These are phyloP conservation scores for Sporothrix schenckii DNA, from an alignment of 2,329 filamentous ascomycete species.

Conservation along the genomic window DNA sequence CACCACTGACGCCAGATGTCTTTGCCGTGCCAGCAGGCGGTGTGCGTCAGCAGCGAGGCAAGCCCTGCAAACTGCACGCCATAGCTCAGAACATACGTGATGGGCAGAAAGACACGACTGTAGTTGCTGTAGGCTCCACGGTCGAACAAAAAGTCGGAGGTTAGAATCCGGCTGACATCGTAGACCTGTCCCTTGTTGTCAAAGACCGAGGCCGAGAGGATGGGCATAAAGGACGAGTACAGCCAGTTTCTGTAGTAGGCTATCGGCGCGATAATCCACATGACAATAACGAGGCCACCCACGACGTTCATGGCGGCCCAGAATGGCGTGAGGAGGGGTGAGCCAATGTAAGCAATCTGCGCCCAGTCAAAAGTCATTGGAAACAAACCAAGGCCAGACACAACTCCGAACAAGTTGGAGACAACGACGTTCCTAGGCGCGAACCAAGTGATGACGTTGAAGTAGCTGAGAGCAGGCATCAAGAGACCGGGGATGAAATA, in stretches of 20 bases:
- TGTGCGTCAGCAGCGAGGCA: conserved; percentile 78
- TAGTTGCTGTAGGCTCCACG: conserved; percentile 75
- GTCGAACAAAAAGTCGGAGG: conserved; percentile 76
- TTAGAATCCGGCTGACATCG: conserved; percentile 79
- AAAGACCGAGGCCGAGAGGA: conserved; percentile 81
- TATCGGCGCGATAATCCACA: conserved; percentile 81
- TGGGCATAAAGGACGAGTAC: conserved; percentile 83
- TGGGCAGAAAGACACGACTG: conserved; percentile 80
- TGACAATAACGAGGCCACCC: conserved; percentile 75
- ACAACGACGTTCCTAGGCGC: conserved; percentile 83
- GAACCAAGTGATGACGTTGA: conserved; percentile 87
- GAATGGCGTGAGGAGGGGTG: conserved; percentile 79
- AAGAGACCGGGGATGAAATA: conserved; percentile 84
- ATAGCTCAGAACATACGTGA: conserved; percentile 86
- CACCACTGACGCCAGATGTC: conserved; percentile 81
- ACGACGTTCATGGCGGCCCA: conserved; percentile 86
- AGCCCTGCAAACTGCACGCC: conserved; percentile 83
- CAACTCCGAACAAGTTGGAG: conserved; percentile 82
- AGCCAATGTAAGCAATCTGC: conserved; percentile 85
- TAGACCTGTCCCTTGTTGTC: conserved; percentile 82
- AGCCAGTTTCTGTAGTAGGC: conserved; percentile 80
- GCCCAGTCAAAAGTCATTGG: conserved; percentile 91
- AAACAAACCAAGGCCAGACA: conserved; percentile 81
- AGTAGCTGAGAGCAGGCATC: conserved; percentile 83
- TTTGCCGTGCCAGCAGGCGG: conserved; percentile 78